Conservation (phyloP, 2,329 filamentous ascomycete species). For the Teratosphaeria destructans region DNA sequence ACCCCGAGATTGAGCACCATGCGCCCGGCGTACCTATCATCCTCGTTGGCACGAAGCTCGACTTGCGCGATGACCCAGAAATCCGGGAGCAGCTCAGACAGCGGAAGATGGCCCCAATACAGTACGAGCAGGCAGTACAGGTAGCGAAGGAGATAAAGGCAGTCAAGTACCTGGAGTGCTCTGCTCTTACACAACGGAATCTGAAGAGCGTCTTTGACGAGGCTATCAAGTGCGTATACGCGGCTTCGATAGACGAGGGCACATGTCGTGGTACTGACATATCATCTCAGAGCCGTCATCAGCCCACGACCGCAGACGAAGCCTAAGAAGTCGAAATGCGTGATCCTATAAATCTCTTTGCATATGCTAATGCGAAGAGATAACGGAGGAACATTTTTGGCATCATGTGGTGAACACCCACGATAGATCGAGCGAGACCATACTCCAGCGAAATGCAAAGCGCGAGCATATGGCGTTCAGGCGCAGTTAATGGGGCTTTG, state of each 20-base stretch:
- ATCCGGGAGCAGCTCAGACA: conserved; percentile 73
- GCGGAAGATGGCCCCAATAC: conserved; percentile 95
- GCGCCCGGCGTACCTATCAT: conserved; percentile 93
- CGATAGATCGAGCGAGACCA: neutral
- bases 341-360: conserved; percentile 44
- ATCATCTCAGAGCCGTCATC: conserved; percentile 51
- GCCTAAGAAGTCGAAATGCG: conserved; percentile 58
- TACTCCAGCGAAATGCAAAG: neutral
- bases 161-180: conserved; percentile 97
- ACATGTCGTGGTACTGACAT: neutral
- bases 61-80: conserved; percentile 78
- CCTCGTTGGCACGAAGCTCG: conserved; percentile 91
- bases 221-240: conserved; percentile 71
- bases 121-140: conserved; percentile 80
- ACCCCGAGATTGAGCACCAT: conserved; percentile 93
- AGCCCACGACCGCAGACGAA: conserved; percentile 53
- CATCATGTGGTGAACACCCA: neutral
- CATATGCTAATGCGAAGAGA: neutral
- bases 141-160: conserved; percentile 91
- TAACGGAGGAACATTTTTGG: neutral
- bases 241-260: neutral
- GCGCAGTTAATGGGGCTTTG: neutral
- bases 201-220: conserved; percentile 98
- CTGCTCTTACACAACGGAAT: conserved; percentile 89
- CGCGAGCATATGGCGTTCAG: neutral